Evolutionary conservation across 495 filamentous ascomycete species (phyloP).

Genomic region (Bathelium albidoporum): DNA sequence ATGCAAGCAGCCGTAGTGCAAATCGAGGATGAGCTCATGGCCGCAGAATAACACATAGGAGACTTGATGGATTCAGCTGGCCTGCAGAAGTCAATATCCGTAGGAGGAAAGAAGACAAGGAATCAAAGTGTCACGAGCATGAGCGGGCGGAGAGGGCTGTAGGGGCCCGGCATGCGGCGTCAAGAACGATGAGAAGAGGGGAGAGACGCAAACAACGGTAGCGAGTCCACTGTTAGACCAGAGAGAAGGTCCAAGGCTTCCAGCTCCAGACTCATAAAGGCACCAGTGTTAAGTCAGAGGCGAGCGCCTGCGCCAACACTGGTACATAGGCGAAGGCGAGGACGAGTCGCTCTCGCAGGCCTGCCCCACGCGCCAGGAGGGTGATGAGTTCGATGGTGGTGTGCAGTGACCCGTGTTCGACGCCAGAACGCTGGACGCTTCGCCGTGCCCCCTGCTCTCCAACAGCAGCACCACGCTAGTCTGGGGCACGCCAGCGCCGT

Average conservation of each 20-base stretch:
- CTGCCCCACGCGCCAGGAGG: slow-evolving; percentile 1
- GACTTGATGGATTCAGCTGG: neutral
- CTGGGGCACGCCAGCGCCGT: neutral
- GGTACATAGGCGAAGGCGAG: neutral
- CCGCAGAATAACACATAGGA: neutral
- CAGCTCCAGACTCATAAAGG: neutral
- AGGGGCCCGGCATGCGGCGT: neutral
- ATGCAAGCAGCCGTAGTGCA: neutral
- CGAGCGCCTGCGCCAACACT: neutral
- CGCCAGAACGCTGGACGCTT: neutral
- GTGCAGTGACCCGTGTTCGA: slow-evolving; percentile 1
- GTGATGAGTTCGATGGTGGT: slow-evolving; percentile 2
- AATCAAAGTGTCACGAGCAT: neutral
- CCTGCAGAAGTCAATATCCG: neutral
- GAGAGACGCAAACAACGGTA: neutral
- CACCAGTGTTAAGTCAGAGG: neutral
- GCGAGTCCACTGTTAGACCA: neutral
- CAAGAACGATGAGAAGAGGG: neutral
- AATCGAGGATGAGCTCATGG: neutral
- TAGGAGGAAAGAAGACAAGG: neutral
- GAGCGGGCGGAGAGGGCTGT: neutral
- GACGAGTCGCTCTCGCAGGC: neutral
- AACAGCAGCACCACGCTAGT: neutral
- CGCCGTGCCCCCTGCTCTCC: neutral
- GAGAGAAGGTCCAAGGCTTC: neutral